Percentiles rank a stretch among this genome's conserved stretches.
Evolutionary conservation across 2,329 filamentous ascomycete genomes (phyloP).

Genomic region (Colletotrichum sp.): DNA sequence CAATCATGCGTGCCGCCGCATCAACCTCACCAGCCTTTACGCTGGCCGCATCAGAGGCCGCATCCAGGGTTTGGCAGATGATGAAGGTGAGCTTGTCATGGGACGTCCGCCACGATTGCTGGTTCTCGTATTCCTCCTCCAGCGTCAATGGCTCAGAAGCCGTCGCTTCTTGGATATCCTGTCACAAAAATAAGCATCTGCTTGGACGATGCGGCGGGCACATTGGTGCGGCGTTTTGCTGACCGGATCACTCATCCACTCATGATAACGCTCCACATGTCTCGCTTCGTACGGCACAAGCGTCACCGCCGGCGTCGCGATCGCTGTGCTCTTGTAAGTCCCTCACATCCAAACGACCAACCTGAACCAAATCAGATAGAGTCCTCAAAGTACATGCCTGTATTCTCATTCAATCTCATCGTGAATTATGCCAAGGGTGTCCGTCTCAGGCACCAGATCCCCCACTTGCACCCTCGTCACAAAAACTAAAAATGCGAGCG

Average conservation of each 20-base stretch:
- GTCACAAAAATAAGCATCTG: background rate
- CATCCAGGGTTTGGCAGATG: constrained; percentile 61
- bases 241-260: constrained; percentile 89
- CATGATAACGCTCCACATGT: constrained; percentile 84
- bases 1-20: constrained; percentile 63
- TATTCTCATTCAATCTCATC: constrained; percentile 53
- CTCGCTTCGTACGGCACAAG: constrained; percentile 84
- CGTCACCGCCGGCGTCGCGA: constrained; percentile 69
- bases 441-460: background rate
- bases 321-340: constrained; percentile 51
- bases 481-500: background rate
- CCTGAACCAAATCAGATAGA: background rate
- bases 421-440: background rate
- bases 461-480: background rate
- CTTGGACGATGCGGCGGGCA: background rate
- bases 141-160: constrained; percentile 85
- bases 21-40: constrained; percentile 54
- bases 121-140: constrained; percentile 87
- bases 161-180: constrained; percentile 82
- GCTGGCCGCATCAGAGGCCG: background rate
- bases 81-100: constrained; percentile 94
- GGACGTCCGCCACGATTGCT: constrained; percentile 82
- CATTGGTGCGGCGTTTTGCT: constrained; percentile 13
- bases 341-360: background rate
- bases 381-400: constrained; percentile 34